Base-by-base conservation (phyloP, 805 yeast genomes). In the Pichia californica region DNA sequence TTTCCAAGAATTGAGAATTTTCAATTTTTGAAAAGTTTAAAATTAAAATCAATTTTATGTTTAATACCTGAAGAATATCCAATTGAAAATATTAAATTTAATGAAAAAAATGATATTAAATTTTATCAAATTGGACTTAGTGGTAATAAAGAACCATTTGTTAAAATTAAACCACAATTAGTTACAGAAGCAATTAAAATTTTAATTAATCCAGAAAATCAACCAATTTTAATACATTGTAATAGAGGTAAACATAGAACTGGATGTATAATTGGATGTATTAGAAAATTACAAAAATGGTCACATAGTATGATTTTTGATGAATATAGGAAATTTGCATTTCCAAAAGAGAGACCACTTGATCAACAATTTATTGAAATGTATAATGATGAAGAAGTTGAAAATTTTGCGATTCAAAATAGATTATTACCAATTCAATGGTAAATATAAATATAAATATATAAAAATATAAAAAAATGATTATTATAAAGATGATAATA, bases 241-340 rank as follows among this genome's bases (percentile, higher is more conserved):
- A 93, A 93, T 64, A 69, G 96, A 46, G 99, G 99, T 10, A 93
- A 91, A 61, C 99, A 93, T 62, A 73, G 99, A 53, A 93, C 99
- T 0, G 99, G 99, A 0, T 93, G 98, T 62, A 70, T 93, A 14
- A 89, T 93, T 26, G 99, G 99, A 3, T 91, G 96, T 57, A 71
- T 93, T 28, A 68, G 99, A 47, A 71, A 93, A 54, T 65, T 89
- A 41, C 98, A 91, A 58, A 79, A 81, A 47, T 93, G 99, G 99
- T 82, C 95, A 2, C 64, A 88, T 50, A 83, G 96, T 2, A 85
- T 91, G 79, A 93, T 91, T 16, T 88, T 93, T 57, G 98, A 93
- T 56, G 99, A 93, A 59, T 93, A 93, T 65, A 69, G 99, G 47
- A 74, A 91, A 55, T 93, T 88, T 67, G 95, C 98, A 7, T 83